Base-by-base conservation (phyloP, 345 rosid genomes). In the Excoecaria cochinchinensis region DNA sequence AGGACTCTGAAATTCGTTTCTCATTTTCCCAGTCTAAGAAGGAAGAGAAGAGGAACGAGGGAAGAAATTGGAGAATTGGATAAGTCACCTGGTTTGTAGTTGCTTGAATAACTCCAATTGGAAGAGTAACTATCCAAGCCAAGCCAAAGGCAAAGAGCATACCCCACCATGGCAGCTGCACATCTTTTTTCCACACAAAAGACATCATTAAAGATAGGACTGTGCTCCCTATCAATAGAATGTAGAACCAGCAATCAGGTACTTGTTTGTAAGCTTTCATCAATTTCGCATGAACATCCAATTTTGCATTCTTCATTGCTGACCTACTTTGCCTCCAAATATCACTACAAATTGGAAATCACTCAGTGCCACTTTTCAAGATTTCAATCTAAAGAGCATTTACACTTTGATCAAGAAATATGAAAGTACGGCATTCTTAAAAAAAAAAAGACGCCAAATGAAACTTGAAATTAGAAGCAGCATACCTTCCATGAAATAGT, bases 131-230 rank as follows among this genome's bases (percentile, higher is more conserved):
- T 14, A 84, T 14, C 55, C 80, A 82, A 38, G 89, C 83, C 13
- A 86, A 67, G 52, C 60, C 87, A 60, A 84, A 78, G 6, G 84
- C 89, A 66, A 86, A 82, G 44, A 86, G 24, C 17, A 84, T 78
- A 50, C 81, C 87, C 89, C 89, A 84, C 84, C 86, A 86, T 69
- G 86, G 89, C 80, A 86, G 74, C 63, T 84, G 89, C 8, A 86
- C 82, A n/a, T 86, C 84, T 22, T 82, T 70, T 56, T 67, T 67
- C 72, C 74, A 25, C 74, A 82, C 72, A 19, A 82, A 78, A 76
- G 82, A 77, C 19, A 85, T 83, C 4, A 42, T 64, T 42, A 85
- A 83, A 12, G 82, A 76, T 14, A 65, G 38, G 21, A 73, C 15
- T 22, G 83, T 25, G 36, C 83, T 71, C 66, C 60, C 83, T 9